phyloP scores from a whole-genome alignment of 1,139 yeast genomes.

The Saccharomycopsis crataegensis region DNA sequence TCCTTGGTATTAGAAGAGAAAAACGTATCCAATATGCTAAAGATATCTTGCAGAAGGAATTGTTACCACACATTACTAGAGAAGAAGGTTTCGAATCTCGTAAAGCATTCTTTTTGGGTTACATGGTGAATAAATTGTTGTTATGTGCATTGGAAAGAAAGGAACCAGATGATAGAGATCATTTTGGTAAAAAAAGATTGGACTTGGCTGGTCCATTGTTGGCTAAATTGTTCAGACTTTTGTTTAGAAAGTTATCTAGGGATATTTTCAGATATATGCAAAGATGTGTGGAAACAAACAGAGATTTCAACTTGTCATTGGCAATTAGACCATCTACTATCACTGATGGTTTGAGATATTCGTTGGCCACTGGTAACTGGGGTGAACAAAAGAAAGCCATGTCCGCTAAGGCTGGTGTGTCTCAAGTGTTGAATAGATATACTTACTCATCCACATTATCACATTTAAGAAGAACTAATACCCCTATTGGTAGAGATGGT shows the following conservation, averaged over 20 bases:
- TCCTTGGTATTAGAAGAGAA: conserved; percentile 89
- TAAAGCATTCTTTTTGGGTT: conserved; percentile 94
- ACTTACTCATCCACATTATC: conserved; percentile 96
- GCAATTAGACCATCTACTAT: conserved; percentile 97
- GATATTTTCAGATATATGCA: conserved; percentile 98
- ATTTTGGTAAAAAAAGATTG: conserved; percentile 95
- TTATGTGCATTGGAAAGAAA: conserved; percentile 94
- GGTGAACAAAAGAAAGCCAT: conserved; percentile 99
- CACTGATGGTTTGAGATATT: conserved; percentile 94
- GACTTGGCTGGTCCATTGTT: conserved; percentile 97
- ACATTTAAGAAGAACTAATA: conserved; percentile 96
- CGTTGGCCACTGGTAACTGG: conserved; percentile 99
- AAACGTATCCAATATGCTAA: conserved; percentile 97
- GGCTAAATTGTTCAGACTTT: conserved; percentile 89
- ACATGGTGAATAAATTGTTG: conserved; percentile 92
- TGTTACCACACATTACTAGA: conserved; percentile 94
- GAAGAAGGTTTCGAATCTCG: conserved; percentile 95
- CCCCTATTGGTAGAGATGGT: conserved; percentile 99
- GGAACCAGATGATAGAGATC: conserved; percentile 99
- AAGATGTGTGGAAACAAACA: conserved; percentile 96
- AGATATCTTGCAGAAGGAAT: conserved; percentile 91
- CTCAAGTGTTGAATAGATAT: conserved; percentile 95
- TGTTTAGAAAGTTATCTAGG: conserved; percentile 87
- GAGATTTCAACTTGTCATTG: conserved; percentile 89
- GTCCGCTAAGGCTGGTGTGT: conserved; percentile 98